Percentiles rank a stretch among this genome's conserved stretches.
Conservation (phyloP, 306 rosid genomes). For the Hippophae gyantsensis region DNA sequence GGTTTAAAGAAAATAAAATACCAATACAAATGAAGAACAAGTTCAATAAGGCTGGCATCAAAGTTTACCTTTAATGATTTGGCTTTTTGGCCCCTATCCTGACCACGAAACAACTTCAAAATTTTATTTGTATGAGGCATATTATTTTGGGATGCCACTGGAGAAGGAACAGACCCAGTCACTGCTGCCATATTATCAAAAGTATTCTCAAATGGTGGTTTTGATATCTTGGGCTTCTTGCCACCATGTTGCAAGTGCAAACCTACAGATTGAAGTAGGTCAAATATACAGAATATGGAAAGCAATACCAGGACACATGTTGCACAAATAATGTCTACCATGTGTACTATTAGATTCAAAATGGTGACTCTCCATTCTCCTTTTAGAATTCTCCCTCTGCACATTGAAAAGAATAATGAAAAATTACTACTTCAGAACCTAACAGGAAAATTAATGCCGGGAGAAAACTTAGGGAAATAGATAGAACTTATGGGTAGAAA, state of each 20-base stretch:
- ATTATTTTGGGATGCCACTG: constrained; percentile 90
- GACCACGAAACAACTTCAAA: constrained; percentile 77
- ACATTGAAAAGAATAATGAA: constrained; percentile 12
- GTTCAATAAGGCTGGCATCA: constrained; percentile 11
- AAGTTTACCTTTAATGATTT: constrained; percentile 65
- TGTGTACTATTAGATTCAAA: constrained; percentile 73
- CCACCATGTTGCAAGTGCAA: constrained; percentile 56
- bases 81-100: constrained; percentile 72
- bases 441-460: not conserved
- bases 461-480: too few relatives aligned
- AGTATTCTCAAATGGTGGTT: constrained; percentile 59
- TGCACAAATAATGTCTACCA: constrained; percentile 35
- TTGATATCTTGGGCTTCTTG: constrained; percentile 71
- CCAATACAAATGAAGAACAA: constrained; percentile 1
- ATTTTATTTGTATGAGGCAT: constrained; percentile 78
- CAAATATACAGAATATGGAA: constrained; percentile 15
- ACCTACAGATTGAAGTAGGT: constrained; percentile 42
- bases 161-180: constrained; percentile 82
- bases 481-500: too few relatives aligned
- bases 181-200: constrained; percentile 57
- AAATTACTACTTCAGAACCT: not conserved
- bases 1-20: not conserved
- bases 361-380: constrained; percentile 68
- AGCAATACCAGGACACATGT: not conserved
- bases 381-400: constrained; percentile 83